These are phyloP conservation scores for Crassisporium funariophilum DNA, from an alignment of 768 basidiomycete genomes.

Conservation along the genomic window DNA sequence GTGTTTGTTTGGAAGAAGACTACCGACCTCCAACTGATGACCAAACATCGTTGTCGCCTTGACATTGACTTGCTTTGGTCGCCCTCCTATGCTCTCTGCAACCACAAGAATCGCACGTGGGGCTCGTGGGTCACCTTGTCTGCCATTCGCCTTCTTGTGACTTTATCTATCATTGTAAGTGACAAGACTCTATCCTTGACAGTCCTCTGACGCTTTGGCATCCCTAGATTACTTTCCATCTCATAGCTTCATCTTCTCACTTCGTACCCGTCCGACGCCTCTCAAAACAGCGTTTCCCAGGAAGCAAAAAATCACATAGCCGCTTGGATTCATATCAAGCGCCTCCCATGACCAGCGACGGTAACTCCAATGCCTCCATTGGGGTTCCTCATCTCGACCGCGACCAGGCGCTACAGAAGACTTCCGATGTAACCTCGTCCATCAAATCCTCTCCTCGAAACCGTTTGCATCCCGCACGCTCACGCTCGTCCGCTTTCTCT, in stretches of 20 bases:
- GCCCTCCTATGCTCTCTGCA: constrained; percentile 30
- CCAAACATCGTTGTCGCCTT: constrained; percentile 52
- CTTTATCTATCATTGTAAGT: constrained; percentile 56
- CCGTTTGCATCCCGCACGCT: constrained; percentile 22
- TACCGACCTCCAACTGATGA: constrained; percentile 36
- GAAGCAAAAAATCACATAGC: constrained; percentile 22
- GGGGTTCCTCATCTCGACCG: constrained; percentile 10
- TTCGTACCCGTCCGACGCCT: constrained; percentile 18
- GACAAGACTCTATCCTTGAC: not conserved
- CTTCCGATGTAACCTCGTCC: constrained; percentile 20
- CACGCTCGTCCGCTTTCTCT: constrained; percentile 24
- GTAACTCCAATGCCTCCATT: constrained; percentile 10
- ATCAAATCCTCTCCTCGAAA: constrained; percentile 23
- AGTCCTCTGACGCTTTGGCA: not conserved
- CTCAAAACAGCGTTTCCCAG: constrained; percentile 13
- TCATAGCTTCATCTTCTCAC: constrained; percentile 19
- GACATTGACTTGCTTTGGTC: constrained; percentile 75
- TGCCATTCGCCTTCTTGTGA: constrained; percentile 53
- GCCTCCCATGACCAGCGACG: constrained; percentile 12
- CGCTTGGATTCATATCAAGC: constrained; percentile 19
- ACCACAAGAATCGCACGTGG: constrained; percentile 40
- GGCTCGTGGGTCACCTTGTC: constrained; percentile 59
- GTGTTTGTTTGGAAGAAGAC: constrained; percentile 54
- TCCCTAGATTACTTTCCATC: constrained; percentile 21
- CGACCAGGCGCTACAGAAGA: constrained; percentile 13